Conservation (phyloP, 208 protist genomes). For the Trypanosoma vivax region DNA sequence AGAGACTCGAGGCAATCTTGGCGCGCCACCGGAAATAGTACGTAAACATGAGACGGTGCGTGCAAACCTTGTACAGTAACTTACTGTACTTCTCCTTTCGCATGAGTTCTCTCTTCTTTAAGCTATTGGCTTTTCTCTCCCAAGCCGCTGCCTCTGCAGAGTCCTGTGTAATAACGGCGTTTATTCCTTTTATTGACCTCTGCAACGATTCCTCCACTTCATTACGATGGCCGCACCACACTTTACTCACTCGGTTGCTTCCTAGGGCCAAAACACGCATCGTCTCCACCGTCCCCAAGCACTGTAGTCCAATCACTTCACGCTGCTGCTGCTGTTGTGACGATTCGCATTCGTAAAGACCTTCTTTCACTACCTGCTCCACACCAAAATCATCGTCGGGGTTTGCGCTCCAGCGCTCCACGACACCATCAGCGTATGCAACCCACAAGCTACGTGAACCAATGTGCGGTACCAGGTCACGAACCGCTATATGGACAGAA, state of each 20-base stretch:
- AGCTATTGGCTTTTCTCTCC: conserved; percentile 34
- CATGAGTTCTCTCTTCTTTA: conserved; percentile 54
- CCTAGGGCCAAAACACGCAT: conserved; percentile 75
- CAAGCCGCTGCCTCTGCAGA: conserved; percentile 61
- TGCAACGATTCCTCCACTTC: conserved; percentile 51
- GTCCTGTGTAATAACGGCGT: conserved; percentile 66
- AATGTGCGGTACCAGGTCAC: conserved; percentile 41
- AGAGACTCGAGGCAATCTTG: conserved; percentile 9
- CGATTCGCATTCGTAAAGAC: conserved; percentile 12
- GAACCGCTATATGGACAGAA: conserved; percentile 42
- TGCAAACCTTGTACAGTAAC: conserved; percentile 50
- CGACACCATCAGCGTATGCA: conserved; percentile 61
- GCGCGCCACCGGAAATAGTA: conserved; percentile 57
- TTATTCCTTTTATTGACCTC: conserved; percentile 40
- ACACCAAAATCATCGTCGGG: conserved; percentile 81
- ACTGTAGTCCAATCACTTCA: conserved; percentile 30
- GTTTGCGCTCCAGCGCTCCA: conserved; percentile 83
- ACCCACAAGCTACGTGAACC: conserved; percentile 69
- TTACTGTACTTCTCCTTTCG: conserved; percentile 51
- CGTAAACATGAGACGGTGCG: conserved; percentile 44
- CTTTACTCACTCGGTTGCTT: conserved; percentile 83
- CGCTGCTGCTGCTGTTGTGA: neutral
- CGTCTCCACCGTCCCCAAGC: conserved; percentile 56
- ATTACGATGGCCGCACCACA: conserved; percentile 82
- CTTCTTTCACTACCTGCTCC: conserved; percentile 64